Evolutionary conservation across 2,329 filamentous ascomycete species (phyloP).

Genomic region (Claviceps arundinis): DNA sequence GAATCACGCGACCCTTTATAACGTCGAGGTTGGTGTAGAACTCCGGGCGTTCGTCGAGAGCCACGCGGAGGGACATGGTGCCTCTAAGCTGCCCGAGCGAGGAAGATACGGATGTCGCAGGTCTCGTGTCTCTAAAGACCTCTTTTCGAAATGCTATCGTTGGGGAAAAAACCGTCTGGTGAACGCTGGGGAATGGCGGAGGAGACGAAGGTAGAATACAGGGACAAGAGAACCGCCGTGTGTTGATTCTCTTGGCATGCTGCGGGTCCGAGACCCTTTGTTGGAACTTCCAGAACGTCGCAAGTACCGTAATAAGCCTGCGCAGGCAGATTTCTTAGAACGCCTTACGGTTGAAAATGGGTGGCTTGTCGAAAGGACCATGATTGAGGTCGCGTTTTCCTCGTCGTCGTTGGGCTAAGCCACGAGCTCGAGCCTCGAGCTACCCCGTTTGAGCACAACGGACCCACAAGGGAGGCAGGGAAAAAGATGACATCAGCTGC

Average conservation of each 20-base stretch:
- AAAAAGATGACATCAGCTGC: too few species aligned
- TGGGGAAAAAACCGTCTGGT: too few species aligned
- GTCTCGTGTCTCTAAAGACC: neutral
- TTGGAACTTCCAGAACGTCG: neutral
- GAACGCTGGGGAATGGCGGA: neutral
- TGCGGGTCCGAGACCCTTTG: neutral
- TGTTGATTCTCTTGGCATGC: neutral
- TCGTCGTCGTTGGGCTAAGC: too few species aligned
- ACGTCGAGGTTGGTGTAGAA: constrained; percentile 73
- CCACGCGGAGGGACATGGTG: constrained; percentile 53
- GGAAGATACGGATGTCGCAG: neutral
- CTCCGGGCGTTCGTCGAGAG: constrained; percentile 51
- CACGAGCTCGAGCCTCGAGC: too few species aligned
- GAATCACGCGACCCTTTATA: constrained; percentile 48
- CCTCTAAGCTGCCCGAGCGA: constrained; percentile 3
- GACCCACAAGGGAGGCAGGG: too few species aligned
- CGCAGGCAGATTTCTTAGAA: too few species aligned
- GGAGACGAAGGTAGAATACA: neutral
- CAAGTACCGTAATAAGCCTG: too few species aligned
- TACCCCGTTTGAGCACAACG: too few species aligned
- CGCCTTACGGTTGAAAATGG: too few species aligned
- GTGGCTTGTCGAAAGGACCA: too few species aligned
- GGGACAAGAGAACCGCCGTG: neutral
- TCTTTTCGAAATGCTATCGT: too few species aligned
- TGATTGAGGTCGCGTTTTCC: too few species aligned